Evolutionary conservation across 139 green algal species (phyloP), one percentile per base, ranked within the genome.

Genomic region (Chlorella sorokiniana): DNA sequence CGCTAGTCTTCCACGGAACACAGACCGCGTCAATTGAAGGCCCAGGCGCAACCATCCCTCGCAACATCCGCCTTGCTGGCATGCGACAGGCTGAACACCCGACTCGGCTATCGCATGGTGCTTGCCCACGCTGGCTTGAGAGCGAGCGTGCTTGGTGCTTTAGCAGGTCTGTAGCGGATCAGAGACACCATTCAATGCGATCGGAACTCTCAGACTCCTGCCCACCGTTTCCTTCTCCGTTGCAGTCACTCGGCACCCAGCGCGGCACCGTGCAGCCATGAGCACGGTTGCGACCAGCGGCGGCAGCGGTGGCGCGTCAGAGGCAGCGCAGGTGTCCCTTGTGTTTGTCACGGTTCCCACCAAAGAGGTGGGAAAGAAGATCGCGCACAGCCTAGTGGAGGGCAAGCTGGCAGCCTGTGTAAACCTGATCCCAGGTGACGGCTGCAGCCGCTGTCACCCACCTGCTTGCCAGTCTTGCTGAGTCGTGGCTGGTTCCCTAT

Each of bases 401-500:
- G n/a, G 44, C 44, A 88, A 91, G 75, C 83, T 97, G 63, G 93
- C 89, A 7, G 94, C 94, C 0, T 97, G 94, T 69, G 92, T 95
- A 10, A 97, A 96, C 77, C 92, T 97, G 11, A 75, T 97, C 38
- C 91, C 93, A 27, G 85, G 81, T 84, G 40, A 0, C 11, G 33
- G 48, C 35, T 48, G 16, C 20, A 8, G 35, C 37, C n/a, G 8
- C 33, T 31, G 25, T 18, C 5, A 74, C 14, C 11, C 7, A 29
- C 67, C 37, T 51, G n/a, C 16, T 35, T 18, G 27, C 40, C n/a
- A 41, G 41, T 61, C 63, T 64, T 6, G 6, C 44, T 29, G 7
- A 25, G 14, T 70, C 6, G 6, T 41, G 37, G 44, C 6, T 18
- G 22, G 16, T 65, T 74, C 3, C 44, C 18, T 61, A 1, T 14